These are phyloP conservation scores for Chrysopogon serrulatus DNA, from an alignment of 176 grass and related monocot genomes.

Conservation along the genomic window DNA sequence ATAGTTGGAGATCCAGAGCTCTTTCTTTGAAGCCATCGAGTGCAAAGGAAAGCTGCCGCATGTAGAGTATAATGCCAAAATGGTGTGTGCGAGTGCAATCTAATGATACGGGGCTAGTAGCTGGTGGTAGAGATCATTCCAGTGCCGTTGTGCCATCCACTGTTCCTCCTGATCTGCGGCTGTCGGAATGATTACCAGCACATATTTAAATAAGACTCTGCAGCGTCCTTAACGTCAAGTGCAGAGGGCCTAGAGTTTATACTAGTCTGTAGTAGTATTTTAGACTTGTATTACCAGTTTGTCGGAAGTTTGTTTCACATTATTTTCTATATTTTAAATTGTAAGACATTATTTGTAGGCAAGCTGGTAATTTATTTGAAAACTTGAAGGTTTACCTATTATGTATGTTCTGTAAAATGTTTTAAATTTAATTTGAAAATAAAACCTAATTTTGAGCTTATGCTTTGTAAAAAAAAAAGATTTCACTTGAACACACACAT, in stretches of 20 bases:
- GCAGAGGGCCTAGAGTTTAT: background rate
- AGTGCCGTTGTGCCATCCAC: background rate
- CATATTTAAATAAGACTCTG: constrained; percentile 23
- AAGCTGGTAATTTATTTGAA: no score
- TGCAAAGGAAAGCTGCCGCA: background rate
- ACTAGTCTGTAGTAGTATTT: background rate
- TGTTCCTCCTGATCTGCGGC: background rate
- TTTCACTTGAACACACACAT: no score
- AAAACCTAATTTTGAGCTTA: no score
- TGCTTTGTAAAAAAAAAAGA: no score
- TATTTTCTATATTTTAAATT: no score
- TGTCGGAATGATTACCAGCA: constrained; percentile 42
- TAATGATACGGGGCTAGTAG: background rate
- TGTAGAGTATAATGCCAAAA: background rate
- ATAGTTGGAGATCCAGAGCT: background rate
- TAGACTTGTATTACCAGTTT: background rate
- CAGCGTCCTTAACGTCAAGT: background rate
- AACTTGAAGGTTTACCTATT: no score
- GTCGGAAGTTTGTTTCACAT: background rate
- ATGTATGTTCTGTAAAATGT: no score
- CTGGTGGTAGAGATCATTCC: background rate
- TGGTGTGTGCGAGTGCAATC: background rate
- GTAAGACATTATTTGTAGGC: no score
- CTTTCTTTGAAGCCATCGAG: background rate
- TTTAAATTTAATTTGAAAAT: no score